Evolutionary conservation across 2,329 filamentous ascomycete genomes (phyloP), one percentile per base, ranked within the genome.

Genomic region (Balansia obtecta): DNA sequence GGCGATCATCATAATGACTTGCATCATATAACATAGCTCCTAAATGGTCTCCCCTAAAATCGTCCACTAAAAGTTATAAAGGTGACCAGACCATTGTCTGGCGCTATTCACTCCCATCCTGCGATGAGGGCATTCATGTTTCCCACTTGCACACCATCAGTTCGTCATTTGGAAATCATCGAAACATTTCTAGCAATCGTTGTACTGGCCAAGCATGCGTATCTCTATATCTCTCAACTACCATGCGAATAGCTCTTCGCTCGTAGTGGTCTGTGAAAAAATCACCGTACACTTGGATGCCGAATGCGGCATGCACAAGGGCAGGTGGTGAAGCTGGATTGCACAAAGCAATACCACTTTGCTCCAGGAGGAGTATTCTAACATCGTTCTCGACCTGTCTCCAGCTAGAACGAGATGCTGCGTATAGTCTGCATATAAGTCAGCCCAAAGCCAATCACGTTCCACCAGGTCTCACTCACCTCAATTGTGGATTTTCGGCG

Each of bases 181-280:
- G 57, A 52, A 68, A 69, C 64, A 68, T 68, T 12, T 61, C 63
- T 13, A 66, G 57, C 34, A 69, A 50, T 10, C 62, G 63, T 51
- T 63, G 59, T 0, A 69, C 67, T 0, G 67, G 68, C 67, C 67
- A 70, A 1, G 67, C 68, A 27, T 65, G 62, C 13, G 65, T 61
- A 45, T 71, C 70, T 6, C 67, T 65, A 49, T 73, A 75, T 45
- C 66, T 71, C 46, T 74, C 71, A 4, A 68, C 65, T 3, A 70
- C 70, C 0, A 60, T 66, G 15, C 63, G 63, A 57, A 69, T 50
- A 1, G 67, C 67, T 18, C 57, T 56, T 1, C 66, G 58, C 51
- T 70, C 67, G 44, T 67, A 69, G 10, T 57, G 59, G 48, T 70
- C 67, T 2, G 66, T 69, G 52, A 70, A 70, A 45, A 68, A 70